Conservation (phyloP, 148 eudicot genomes). For the Rhododendron molle region DNA sequence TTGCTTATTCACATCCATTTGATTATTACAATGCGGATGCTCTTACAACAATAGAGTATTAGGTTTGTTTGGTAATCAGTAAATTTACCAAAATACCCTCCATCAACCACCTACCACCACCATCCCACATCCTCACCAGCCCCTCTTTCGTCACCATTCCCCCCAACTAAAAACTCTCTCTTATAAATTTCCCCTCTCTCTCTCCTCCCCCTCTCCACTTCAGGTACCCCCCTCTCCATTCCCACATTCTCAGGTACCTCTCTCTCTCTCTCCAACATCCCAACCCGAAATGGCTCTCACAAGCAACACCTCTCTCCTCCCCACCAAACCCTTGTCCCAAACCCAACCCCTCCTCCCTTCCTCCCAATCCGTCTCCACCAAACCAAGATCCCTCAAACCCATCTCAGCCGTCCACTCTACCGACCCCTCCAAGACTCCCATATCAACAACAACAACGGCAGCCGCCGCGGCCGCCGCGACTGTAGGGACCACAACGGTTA, state of each 20-base stretch:
- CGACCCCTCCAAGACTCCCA: slow-evolving; percentile 34
- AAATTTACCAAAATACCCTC: slow-evolving; percentile 9
- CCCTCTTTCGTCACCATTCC: slow-evolving; percentile 1
- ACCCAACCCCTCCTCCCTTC: slow-evolving; percentile 3
- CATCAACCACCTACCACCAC: slow-evolving; percentile 14
- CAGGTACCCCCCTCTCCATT: neutral
- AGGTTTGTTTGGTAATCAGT: neutral
- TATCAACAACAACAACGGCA: slow-evolving; percentile 17
- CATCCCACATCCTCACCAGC: neutral
- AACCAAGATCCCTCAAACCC: slow-evolving; percentile 23
- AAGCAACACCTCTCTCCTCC: slow-evolving; percentile 28
- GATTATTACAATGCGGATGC: no score
- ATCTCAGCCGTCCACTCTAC: slow-evolving; percentile 46
- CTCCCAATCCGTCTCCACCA: slow-evolving; percentile 13
- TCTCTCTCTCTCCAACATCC: neutral
- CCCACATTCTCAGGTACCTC: slow-evolving; percentile 2
- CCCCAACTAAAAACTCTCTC: neutral
- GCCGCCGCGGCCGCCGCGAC: slow-evolving; percentile 1
- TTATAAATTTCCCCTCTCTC: slow-evolving; percentile 14
- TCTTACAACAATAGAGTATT: no score
- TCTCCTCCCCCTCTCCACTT: slow-evolving; percentile 6
- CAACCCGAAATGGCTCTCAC: slow-evolving; percentile 37
- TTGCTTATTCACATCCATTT: no score
- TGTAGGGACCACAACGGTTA: neutral
- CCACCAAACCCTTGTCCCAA: slow-evolving; percentile 20